phyloP scores from a whole-genome alignment of 495 filamentous ascomycete species.

The Delitschia confertaspora region DNA sequence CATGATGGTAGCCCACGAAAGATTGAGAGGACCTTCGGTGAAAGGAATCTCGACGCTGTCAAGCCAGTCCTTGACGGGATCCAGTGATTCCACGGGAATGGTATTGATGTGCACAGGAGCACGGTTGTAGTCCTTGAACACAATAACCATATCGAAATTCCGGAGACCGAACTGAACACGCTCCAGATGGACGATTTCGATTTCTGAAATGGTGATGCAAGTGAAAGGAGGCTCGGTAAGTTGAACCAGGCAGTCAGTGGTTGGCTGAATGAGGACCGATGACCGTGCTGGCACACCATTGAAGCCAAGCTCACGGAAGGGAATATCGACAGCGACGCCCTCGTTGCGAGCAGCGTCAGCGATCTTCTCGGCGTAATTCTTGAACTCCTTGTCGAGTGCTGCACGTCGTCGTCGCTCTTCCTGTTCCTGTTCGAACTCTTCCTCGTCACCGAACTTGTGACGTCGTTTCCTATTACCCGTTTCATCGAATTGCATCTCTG shows the following conservation, averaged over 20 bases:
- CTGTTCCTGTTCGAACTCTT: constrained; percentile 97
- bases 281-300: constrained; percentile 91
- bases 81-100: constrained; percentile 89
- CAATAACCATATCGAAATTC: constrained; percentile 97
- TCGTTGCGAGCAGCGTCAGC: constrained; percentile 79
- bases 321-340: constrained; percentile 80
- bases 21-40: constrained; percentile 89
- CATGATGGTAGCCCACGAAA: constrained; percentile 99
- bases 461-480: constrained; percentile 96
- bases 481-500: constrained; percentile 97
- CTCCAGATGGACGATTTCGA: constrained; percentile 93
- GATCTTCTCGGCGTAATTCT: constrained; percentile 95
- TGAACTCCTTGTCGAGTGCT: constrained; percentile 90
- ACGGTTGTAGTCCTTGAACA: constrained; percentile 91
- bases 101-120: constrained; percentile 91
- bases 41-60: constrained; percentile 90
- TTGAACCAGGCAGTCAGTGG: constrained; percentile 96
- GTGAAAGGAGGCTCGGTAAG: constrained; percentile 95
- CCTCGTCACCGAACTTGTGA: constrained; percentile 97
- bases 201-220: constrained; percentile 87
- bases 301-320: constrained; percentile 93
- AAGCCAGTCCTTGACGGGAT: constrained; percentile 96
- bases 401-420: constrained; percentile 86
- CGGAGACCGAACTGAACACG: constrained; percentile 96
- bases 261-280: constrained; percentile 89